Base-by-base conservation (phyloP, 2,329 filamentous ascomycete genomes). In the Monilinia vaccinii-corymbosi region DNA sequence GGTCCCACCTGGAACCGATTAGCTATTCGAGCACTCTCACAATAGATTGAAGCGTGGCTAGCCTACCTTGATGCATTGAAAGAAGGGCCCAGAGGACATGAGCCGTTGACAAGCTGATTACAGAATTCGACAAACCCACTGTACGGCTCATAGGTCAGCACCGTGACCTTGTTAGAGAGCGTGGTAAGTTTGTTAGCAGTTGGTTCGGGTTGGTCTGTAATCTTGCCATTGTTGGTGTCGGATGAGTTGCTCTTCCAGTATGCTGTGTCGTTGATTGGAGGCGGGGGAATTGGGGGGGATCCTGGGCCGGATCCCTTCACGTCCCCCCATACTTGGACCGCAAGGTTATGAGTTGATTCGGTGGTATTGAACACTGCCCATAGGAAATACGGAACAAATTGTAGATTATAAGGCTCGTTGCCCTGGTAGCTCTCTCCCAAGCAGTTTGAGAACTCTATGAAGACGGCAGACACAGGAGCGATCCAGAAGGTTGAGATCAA, bases 241-340 rank as follows among this genome's bases (percentile, higher is more conserved):
- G 80, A 81, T 1, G 78, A 70, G 70, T 94, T 77, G 2, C 61
- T 64, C 66, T 72, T 89, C 91, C 68, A 70, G 46, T 70, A 90
- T 50, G 78, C 75, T 0, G 82, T 73, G 70, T 83, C 80, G 67
- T 80, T 73, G 21, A 80, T 74, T 0, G 81, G 68, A 38, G 90
- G 91, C 57, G 91, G 81, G 2, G 74, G 62, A n/a, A 77, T 70
- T 2, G 78, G 78, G 48, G 81, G 79, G n/a, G 52, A 31, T 55
- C 57, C 62, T 23, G 64, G 61, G 8, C 67, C 67, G 34, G 86
- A 83, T 50, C 94, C 94, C 10, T 87, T 89, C 34, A 97, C 91
- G 73, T 97, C 97, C 56, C 92, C 93, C 77, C 91, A 97, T 50
- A 96, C 81, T 1, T 85, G 94, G 59, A 97, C 77, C 64, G 82